These are phyloP conservation scores for Penicillium canariense DNA, from an alignment of 495 filamentous ascomycete species.

Conservation along the genomic window DNA sequence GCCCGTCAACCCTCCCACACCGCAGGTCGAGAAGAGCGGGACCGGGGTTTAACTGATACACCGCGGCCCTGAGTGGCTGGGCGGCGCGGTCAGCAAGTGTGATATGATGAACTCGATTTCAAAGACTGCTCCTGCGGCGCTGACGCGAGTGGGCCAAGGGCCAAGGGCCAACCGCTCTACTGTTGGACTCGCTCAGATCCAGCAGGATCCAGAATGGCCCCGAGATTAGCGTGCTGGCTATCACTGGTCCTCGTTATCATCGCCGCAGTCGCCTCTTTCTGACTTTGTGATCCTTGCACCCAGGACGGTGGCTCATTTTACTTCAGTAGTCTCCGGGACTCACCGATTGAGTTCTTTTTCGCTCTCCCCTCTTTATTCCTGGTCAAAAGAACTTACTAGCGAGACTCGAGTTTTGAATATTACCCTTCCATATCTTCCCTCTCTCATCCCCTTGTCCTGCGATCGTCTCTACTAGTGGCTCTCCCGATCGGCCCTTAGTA, in stretches of 20 bases:
- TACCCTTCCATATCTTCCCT: not conserved
- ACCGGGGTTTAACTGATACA: not conserved
- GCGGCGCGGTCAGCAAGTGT: conserved; percentile 1
- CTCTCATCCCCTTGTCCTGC: not conserved
- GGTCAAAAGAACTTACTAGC: too few relatives aligned
- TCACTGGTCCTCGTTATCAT: conserved; percentile 18
- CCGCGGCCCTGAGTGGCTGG: conserved; percentile 3
- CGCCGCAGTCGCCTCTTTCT: not conserved
- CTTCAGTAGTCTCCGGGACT: conserved; percentile 11
- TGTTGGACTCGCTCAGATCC: not conserved
- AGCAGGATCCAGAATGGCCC: not conserved
- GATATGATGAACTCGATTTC: not conserved
- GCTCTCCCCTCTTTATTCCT: conserved; percentile 1
- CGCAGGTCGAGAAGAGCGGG: conserved; percentile 1
- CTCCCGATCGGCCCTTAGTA: conserved; percentile 2
- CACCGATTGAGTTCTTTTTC: not conserved
- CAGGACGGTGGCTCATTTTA: conserved; percentile 12
- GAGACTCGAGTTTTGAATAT: too few relatives aligned
- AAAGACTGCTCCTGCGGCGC: not conserved
- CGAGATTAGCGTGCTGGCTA: conserved; percentile 10
- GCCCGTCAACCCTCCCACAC: conserved; percentile 5
- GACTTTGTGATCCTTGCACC: conserved; percentile 10
- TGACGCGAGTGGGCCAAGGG: not conserved
- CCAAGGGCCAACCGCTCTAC: too few relatives aligned
- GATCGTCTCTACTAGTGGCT: not conserved